Evolutionary conservation across 495 filamentous ascomycete species (phyloP).

Genomic region (Lentithecium fluviatile): DNA sequence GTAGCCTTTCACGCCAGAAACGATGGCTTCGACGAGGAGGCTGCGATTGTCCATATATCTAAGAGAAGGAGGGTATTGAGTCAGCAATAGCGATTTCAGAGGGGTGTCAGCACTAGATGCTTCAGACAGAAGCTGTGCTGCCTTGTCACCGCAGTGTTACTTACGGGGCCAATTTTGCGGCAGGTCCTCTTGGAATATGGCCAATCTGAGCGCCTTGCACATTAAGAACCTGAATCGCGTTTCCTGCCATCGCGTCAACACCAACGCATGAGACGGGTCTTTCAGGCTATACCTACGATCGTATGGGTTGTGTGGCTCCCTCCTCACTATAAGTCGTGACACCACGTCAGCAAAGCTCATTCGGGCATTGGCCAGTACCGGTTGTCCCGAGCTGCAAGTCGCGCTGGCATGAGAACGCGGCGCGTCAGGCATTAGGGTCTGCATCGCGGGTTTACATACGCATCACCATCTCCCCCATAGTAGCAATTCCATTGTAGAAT

Average conservation of each 20-base stretch:
- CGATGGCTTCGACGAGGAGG: slow-evolving; percentile 63
- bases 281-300: slow-evolving; percentile 9
- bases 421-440: too few species aligned
- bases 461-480: slow-evolving; percentile 67
- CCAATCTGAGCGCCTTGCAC: slow-evolving; percentile 78
- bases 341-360: too few species aligned
- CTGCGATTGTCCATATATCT: slow-evolving; percentile 62
- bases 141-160: too few species aligned
- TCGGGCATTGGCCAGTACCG: too few species aligned
- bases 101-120: too few species aligned
- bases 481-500: slow-evolving; percentile 74
- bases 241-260: slow-evolving; percentile 59
- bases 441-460: too few species aligned
- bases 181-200: slow-evolving; percentile 67
- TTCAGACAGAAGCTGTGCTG: too few species aligned
- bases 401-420: too few species aligned
- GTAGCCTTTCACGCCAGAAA: slow-evolving; percentile 59
- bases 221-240: slow-evolving; percentile 79
- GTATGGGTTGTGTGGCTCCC: slow-evolving; percentile 66
- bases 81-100: too few species aligned
- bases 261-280: not conserved
- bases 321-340: too few species aligned
- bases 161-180: slow-evolving; percentile 60
- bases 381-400: too few species aligned
- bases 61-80: too few species aligned